Evolutionary conservation across 441 rosid genomes (phyloP).

Genomic region (Biscutella auriculata): DNA sequence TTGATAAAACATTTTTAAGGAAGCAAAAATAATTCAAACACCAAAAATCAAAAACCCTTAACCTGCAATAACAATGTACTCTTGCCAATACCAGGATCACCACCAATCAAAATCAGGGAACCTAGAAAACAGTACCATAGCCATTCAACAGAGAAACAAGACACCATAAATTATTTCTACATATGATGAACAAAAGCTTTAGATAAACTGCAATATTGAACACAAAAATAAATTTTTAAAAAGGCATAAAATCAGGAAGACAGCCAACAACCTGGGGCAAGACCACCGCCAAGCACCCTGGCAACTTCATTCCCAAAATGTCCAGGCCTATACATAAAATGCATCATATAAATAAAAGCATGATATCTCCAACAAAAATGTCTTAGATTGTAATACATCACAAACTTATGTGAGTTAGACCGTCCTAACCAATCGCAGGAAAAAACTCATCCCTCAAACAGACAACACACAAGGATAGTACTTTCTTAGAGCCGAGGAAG

Average conservation of each 20-base stretch:
- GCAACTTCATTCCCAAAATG: conserved; percentile 70
- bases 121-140: conserved; percentile 36
- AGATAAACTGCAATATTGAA: too few species aligned
- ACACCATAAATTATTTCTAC: too few species aligned
- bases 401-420: neutral
- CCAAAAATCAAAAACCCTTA: neutral
- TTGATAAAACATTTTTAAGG: neutral
- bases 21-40: neutral
- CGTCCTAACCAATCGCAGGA: neutral
- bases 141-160: too few species aligned
- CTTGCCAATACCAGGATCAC: conserved; percentile 96
- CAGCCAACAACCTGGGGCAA: conserved; percentile 67
- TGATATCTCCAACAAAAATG: neutral
- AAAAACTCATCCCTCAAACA: neutral
- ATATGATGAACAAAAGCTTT: too few species aligned
- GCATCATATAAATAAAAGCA: conserved; percentile 7
- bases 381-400: neutral
- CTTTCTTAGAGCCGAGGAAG: too few species aligned
- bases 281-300: conserved; percentile 93
- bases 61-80: conserved; percentile 90
- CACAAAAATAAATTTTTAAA: too few species aligned
- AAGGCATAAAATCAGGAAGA: conserved; percentile 3
- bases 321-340: conserved; percentile 43
- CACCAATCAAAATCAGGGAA: conserved; percentile 77
- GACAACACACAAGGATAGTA: too few species aligned